phyloP scores from a whole-genome alignment of 345 rosid species.

The Erucastrum elatum region DNA sequence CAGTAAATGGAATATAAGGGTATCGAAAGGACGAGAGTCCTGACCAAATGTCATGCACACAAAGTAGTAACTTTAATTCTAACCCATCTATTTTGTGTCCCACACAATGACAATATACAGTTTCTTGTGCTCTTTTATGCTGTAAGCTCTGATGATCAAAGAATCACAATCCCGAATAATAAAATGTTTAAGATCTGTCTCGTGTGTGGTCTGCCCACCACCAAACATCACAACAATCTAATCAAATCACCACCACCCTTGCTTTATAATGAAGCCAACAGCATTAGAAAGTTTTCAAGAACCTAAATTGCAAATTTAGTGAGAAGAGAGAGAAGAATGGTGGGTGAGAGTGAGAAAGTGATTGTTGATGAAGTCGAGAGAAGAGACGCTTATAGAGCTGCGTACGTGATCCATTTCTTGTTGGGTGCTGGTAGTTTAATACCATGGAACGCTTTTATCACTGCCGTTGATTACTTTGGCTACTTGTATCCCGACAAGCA shows the following conservation, averaged over 20 bases:
- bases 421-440: conserved; percentile 93
- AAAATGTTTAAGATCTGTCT: conserved; percentile 28
- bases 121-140: conserved; percentile 20
- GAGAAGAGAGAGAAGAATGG: conserved; percentile 34
- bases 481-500: conserved; percentile 67
- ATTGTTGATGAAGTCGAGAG: conserved; percentile 33
- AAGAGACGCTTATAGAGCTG: conserved; percentile 60
- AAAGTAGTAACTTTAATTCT: background rate
- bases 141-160: conserved; percentile 15
- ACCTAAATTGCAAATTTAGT: background rate
- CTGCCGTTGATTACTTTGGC: conserved; percentile 82
- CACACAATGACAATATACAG: conserved; percentile 23
- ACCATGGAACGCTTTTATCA: conserved; percentile 95
- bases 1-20: conserved; percentile 27
- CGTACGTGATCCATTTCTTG: conserved; percentile 80
- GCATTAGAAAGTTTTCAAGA: conserved; percentile 7
- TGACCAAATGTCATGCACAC: background rate
- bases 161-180: conserved; percentile 35
- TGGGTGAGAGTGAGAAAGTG: conserved; percentile 31
- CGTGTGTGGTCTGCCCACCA: conserved; percentile 29
- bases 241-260: conserved; percentile 17
- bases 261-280: conserved; percentile 36
- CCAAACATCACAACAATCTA: conserved; percentile 27
- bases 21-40: background rate
- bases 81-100: conserved; percentile 14